These are phyloP conservation scores for Saccharomyces kudriavzevii DNA, from an alignment of 805 yeast species.

Conservation along the genomic window DNA sequence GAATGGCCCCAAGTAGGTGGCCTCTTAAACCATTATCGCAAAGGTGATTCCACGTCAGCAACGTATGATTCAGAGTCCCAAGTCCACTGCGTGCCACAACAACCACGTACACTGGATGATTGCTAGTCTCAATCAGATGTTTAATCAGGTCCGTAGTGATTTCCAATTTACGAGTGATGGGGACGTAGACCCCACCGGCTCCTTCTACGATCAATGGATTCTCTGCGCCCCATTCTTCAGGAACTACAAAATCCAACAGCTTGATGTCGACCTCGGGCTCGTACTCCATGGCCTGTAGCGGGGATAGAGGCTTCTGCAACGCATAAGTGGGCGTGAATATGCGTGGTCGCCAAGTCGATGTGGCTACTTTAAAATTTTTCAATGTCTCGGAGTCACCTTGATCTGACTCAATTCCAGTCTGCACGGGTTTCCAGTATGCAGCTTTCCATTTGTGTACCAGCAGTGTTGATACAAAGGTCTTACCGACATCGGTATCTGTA, in stretches of 20 bases:
- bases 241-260: slow-evolving; percentile 13
- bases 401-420: slow-evolving; percentile 26
- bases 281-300: slow-evolving; percentile 24
- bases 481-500: slow-evolving; percentile 31
- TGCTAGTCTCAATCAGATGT: slow-evolving; percentile 5
- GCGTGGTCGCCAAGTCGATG: slow-evolving; percentile 6
- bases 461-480: slow-evolving; percentile 24
- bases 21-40: slow-evolving; percentile 11
- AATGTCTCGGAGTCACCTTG: slow-evolving; percentile 22
- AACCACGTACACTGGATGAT: slow-evolving; percentile 15
- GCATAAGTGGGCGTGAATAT: slow-evolving; percentile 13
- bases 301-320: slow-evolving; percentile 23
- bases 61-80: slow-evolving; percentile 29
- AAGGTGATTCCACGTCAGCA: slow-evolving; percentile 23
- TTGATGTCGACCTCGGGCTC: slow-evolving; percentile 13
- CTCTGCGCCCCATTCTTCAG: slow-evolving; percentile 5
- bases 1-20: slow-evolving; percentile 16
- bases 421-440: slow-evolving; percentile 29
- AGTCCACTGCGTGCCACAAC: slow-evolving; percentile 26
- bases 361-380: slow-evolving; percentile 1
- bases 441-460: slow-evolving; percentile 23
- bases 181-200: slow-evolving; percentile 29
- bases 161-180: slow-evolving; percentile 18
- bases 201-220: slow-evolving; percentile 24
- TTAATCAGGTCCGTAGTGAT: slow-evolving; percentile 23